Evolutionary conservation across 2,329 filamentous ascomycete genomes (phyloP), one percentile per base, ranked within the genome.

Genomic region (Penicillium concentricum): DNA sequence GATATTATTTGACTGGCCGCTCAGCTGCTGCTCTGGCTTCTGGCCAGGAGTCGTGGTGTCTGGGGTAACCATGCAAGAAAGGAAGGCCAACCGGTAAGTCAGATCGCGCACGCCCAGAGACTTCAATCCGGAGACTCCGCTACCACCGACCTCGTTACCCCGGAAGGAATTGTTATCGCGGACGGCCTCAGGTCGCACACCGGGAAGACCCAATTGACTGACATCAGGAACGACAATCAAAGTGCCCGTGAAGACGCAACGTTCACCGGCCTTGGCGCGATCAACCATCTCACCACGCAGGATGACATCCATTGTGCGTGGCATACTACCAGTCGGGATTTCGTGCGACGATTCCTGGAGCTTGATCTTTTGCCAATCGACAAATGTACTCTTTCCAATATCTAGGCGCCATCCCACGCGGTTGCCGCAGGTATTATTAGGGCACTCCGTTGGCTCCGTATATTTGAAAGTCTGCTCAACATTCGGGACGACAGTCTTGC

Each of bases 321-420:
- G 94, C 94, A 99, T 99, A 77, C 92, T 97, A 53, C 94, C 94
- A 0, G 94, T 99, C 0, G 94, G 94, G 37, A 99, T 99, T 73
- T 99, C 94, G 4, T 93, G 93, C 65, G 92, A 96, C 78, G 97
- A 99, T 76, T 99, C 94, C 76, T 99, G 94, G 60, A 97, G 91
- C 61, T 95, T 90, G 24, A 97, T 92, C 74, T 97, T 97, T 73
- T 99, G 94, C 94, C 94, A 99, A 77, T 99, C 94, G 60, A 99
- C 90, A 72, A 99, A 99, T 0, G 92, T 97, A 74, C 92, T 97
- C 74, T 96, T 93, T 42, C 91, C 84, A 69, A 99, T 97, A 67
- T 99, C 93, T n/a, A 99, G 79, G 63, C 92, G 87, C 94, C 94
- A 99, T n/a, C 90, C 91, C 57, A 88, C 80, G 26, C 94, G 87